Evolutionary conservation across 1,284 basidiomycete species (phyloP).

Genomic region (Rhodotorula sp.): DNA sequence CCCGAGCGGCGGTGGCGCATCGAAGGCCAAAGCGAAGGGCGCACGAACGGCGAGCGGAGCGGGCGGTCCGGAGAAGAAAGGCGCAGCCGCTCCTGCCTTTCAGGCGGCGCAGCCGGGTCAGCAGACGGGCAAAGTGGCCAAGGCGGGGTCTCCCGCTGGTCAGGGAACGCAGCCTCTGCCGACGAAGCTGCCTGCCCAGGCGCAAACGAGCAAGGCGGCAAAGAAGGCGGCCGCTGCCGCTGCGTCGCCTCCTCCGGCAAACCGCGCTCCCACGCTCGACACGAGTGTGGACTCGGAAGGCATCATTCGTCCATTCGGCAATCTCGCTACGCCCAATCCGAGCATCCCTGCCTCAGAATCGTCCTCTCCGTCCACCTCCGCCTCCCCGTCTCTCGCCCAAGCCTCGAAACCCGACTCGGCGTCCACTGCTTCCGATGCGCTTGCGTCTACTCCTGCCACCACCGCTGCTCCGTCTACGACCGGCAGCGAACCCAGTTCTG

Average conservation of each 20-base stretch:
- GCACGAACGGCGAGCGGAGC: not conserved
- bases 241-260: not conserved
- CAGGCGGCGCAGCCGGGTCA: not conserved
- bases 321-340: not conserved
- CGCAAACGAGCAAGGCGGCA: not conserved
- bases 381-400: slow-evolving; percentile 7
- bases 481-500: slow-evolving; percentile 2
- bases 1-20: not conserved
- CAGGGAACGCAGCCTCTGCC: not conserved
- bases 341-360: not conserved
- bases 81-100: not conserved
- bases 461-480: slow-evolving; percentile 15
- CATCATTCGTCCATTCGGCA: slow-evolving; percentile 6
- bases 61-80: slow-evolving; percentile 9
- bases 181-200: not conserved
- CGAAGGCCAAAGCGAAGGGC: slow-evolving; percentile 12
- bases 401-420: slow-evolving; percentile 8
- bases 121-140: not conserved
- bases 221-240: not conserved
- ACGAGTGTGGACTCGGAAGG: not conserved
- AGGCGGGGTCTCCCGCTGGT: not conserved
- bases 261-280: not conserved
- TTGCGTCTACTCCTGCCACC: slow-evolving; percentile 2
- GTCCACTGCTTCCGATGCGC: not conserved
- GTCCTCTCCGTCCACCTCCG: slow-evolving; percentile 6